Base-by-base conservation (phyloP, 345 rosid species). In the Firmiana major region DNA sequence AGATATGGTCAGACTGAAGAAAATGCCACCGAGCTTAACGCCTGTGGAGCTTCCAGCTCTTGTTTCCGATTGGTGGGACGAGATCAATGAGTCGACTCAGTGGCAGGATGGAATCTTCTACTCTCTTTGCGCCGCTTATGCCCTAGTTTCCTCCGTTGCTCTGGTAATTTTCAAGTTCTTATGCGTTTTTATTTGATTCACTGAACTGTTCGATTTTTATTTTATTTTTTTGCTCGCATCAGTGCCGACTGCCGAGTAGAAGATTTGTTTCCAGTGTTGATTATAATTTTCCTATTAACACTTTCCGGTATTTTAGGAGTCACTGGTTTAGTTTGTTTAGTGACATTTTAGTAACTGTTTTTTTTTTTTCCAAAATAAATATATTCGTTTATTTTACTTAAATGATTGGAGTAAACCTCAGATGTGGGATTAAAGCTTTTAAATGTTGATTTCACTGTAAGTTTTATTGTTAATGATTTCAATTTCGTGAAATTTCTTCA, bases 71-170 rank as follows among this genome's bases (percentile, higher is more conserved):
- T 77, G 79, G 79, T 77, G 79, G 79, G 74, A 77, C 54, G 74
- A 68, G 19, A 58, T 77, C 57, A 77, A 77, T 46, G 79, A 77
- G 9, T 91, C 97, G n/a, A 65, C 85, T 80, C 85, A 75, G 62
- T 96, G 98, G 98, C 99, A 96, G 77, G 95, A 96, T 79, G 97
- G 97, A 84, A 87, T 96, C 81, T 96, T 89, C 78, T 96, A 86
- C 82, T 64, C 95, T 77, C 98, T 96, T 26, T 94, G 95, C 70
- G 99, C 88, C 46, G 89, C 97, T 84, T 96, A 93, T 78, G 94
- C 97, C 45, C 92, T 96, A 38, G 99, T 96, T 69, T 96, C 99
- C 74, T 5, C 67, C 55, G 66, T 77, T 42, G 79, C 79, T 67
- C 66, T 77, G 74, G 79, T 77, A 31, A 9, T 5, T 72, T 73